Evolutionary conservation across 768 basidiomycete species (phyloP), one percentile per base, ranked within the genome.

Genomic region (Rhodocollybia butyracea): DNA sequence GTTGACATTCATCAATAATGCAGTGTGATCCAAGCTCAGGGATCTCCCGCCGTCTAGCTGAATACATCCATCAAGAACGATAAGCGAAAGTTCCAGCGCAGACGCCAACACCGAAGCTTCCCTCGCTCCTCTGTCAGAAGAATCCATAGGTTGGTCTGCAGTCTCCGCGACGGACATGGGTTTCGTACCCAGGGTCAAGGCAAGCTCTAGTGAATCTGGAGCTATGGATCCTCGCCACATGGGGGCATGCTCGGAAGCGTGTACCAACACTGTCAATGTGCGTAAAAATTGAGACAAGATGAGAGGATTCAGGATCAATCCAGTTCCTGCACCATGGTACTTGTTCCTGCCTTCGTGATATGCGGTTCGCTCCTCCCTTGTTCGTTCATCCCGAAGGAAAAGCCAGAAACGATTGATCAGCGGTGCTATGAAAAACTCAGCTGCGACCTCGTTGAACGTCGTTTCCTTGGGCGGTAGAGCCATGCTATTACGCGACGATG

Each of bases 321-420:
- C 91, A 0, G 91, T 87, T 10, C 91, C 92, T 0, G 89, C 83
- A 1, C 88, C 83, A 15, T 79, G 78, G 63, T 91, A 92, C 51
- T 76, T 76, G 39, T 78, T 68, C 26, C 84, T 66, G n/a, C 73
- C 73, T 26, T 79, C 71, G n/a, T 76, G 76, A 38, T 78, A 77
- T 2, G 80, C 76, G 2, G 87, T 87, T 39, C 90, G 80, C 50
- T 83, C 80, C 63, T 93, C 89, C 34, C 91, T 79, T 2, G 81
- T 77, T 61, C 89, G 85, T 63, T 91, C 86, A 61, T 96, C 93
- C 6, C 90, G 83, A 42, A 97, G 81, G 71, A 95, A 92, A n/a
- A 79, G 65, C 94, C 94, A 99, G 71, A 98, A 97, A n/a, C 87
- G 83, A 61, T 94, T 89, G 71, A 98, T 81, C 51, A 98, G 75